Evolutionary conservation across 2,329 filamentous ascomycete genomes (phyloP).

Genomic region (Diplodia corticola): DNA sequence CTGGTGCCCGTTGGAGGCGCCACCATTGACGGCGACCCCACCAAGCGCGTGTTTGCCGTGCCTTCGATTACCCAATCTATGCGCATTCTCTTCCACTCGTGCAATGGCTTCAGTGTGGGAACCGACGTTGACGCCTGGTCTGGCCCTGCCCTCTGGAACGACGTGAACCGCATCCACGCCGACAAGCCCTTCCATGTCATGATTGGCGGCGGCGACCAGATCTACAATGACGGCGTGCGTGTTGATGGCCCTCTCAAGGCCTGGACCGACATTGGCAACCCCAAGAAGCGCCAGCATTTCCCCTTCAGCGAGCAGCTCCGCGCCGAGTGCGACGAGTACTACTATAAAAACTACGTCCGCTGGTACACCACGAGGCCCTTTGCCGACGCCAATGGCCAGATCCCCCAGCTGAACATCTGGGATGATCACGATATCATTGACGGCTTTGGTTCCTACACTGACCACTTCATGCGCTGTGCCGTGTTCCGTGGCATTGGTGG

Average conservation of each 20-base stretch:
- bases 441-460: slow-evolving; percentile 65
- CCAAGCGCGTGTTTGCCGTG: slow-evolving; percentile 55
- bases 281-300: slow-evolving; percentile 59
- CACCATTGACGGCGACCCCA: slow-evolving; percentile 25
- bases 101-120: slow-evolving; percentile 67
- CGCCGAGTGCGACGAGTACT: slow-evolving; percentile 60
- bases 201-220: slow-evolving; percentile 90
- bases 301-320: slow-evolving; percentile 66
- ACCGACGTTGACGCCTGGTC: slow-evolving; percentile 64
- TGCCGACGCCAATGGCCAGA: slow-evolving; percentile 60
- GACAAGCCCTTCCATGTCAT: slow-evolving; percentile 65
- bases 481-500: slow-evolving; percentile 67
- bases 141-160: slow-evolving; percentile 64
- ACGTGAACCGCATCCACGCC: slow-evolving; percentile 62
- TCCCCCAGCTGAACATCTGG: slow-evolving; percentile 66
- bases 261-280: slow-evolving; percentile 63
- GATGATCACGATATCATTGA: slow-evolving; percentile 68
- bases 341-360: slow-evolving; percentile 61
- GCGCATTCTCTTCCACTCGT: slow-evolving; percentile 70
- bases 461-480: slow-evolving; percentile 65
- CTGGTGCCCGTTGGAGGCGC: slow-evolving; percentile 61
- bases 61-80: slow-evolving; percentile 63
- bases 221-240: slow-evolving; percentile 75
- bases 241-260: slow-evolving; percentile 75
- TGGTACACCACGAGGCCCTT: slow-evolving; percentile 72